Evolutionary conservation across 2,329 filamentous ascomycete genomes (phyloP), one percentile per base, ranked within the genome.

Genomic region (Penicillium hordei): DNA sequence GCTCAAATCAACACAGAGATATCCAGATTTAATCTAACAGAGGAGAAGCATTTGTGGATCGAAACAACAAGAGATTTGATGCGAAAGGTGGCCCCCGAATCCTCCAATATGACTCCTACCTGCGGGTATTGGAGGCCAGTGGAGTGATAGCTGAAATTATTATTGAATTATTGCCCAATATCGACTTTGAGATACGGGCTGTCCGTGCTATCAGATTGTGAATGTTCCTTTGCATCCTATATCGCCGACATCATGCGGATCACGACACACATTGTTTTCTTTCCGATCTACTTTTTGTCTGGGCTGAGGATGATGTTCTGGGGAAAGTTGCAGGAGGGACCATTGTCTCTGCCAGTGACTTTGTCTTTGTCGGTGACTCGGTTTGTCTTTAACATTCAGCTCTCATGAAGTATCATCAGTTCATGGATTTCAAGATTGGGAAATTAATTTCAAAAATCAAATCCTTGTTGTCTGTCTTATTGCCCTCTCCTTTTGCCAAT

Each of bases 111-210:
- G 3, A 15, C n/a, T 19, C 17, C 9, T 31, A 46, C 13, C 1
- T 6, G 8, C 29, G 19, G 12, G 9, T 46, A 7, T 17, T 46
- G n/a, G 17, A 13, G 3, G 3, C 1, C 27, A 19, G 17, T 19
- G 0, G 7, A 2, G 4, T 19, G 27, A 4, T 45, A 5, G 9
- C 15, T 6, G 2, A 9, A 2, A 2, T 19, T 1, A 0, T 38
- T 19, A n/a, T 9, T 8, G 3, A 1, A 38, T 38, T 10, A 9
- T 12, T 19, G 17, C 17, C n/a, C 8, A 5, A 38, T 12, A 5
- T 5, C 36, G 4, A 17, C 15, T 29, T 45, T 19, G n/a, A 45
- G n/a, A 45, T 45, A 13, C 27, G 27, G 43, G 27, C 27, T 19
- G 43, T n/a, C 12, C n/a, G 5, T 31, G 17, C 27, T 4, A 8